Base-by-base conservation (phyloP, 2,329 filamentous ascomycete genomes). In the Diaporthe sp. region DNA sequence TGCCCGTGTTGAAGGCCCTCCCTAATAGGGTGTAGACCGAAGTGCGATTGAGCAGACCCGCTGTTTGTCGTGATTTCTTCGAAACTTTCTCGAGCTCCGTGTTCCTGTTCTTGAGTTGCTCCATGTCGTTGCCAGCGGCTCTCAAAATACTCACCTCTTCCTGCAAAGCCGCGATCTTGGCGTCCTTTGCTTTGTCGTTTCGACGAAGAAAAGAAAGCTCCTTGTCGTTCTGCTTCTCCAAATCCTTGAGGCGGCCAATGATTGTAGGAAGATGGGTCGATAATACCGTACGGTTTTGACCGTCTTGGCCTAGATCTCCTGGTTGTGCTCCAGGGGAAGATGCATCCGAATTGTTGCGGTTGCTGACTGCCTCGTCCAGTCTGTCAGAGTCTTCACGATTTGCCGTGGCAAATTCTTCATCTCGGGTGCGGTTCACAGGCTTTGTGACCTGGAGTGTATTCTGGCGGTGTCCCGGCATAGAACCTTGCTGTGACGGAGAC, bases 281-380 rank as follows among this genome's bases (percentile, higher is more conserved):
- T 22, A 5, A 22, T 22, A 3, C 7, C 1, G 19, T 49, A 0
- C 7, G 17, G 15, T 9, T 1, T 10, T 1, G 1, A 22, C 1
- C 0, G 17, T 51, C 22, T 51, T 51, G 15, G 46, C 37, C 37
- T 39, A 39, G 37, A 39, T 39, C 0, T 39, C 37, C 10, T 39
- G 37, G 44, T 49, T 22, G 17, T 1, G 44, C 44, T 19, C 44
- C 44, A 49, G 15, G 0, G 44, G 3, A 4, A 49, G 7, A 8
- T 0, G 1, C 7, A 19, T 49, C 19, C 44, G 44, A 49, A 1
- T 49, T 22, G 19, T 49, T 22, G 44, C 44, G 1, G 44, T 49
- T 22, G 44, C 17, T 2, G 17, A 49, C 44, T 49, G 44, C 19
- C 19, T 22, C 44, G 7, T 49, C 17, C 17, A 22, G 44, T 19